Conservation (phyloP, 139 green algal species). For the Chlorella sp. region DNA sequence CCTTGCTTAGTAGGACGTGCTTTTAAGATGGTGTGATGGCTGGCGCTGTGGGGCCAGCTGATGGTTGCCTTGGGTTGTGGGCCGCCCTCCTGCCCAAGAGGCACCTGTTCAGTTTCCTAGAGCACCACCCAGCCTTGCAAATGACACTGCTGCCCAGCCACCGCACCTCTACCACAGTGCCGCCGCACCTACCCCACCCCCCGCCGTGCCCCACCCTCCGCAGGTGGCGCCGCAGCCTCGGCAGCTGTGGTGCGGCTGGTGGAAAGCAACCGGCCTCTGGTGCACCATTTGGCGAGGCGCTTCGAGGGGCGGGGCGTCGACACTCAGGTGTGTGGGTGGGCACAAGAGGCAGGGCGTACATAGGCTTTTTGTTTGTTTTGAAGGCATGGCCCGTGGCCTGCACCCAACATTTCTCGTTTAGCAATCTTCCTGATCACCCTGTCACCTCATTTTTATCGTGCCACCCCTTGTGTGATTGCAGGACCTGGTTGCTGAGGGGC, state of each 20-base stretch:
- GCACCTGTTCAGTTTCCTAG: not conserved
- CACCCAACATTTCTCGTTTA: too few species aligned
- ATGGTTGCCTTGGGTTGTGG: too few species aligned
- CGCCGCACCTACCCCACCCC: too few species aligned
- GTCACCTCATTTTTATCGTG: too few species aligned
- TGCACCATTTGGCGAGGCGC: not conserved
- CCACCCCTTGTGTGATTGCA: not conserved
- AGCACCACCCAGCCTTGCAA: not conserved
- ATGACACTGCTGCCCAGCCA: too few species aligned
- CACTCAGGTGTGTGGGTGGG: too few species aligned
- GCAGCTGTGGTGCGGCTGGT: not conserved
- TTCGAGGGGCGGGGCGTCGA: not conserved
- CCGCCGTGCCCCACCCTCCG: not conserved
- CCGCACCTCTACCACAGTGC: not conserved
- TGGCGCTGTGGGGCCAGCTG: not conserved
- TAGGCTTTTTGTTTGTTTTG: too few species aligned
- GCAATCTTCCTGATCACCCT: too few species aligned
- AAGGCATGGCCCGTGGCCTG: too few species aligned
- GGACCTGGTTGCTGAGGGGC: conserved; percentile 10
- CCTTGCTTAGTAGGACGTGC: too few species aligned
- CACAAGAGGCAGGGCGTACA: too few species aligned
- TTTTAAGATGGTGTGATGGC: not conserved
- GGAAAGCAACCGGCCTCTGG: not conserved
- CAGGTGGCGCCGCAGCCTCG: not conserved
- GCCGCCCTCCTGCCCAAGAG: too few species aligned